Conservation (phyloP, 83 land plant genomes). For the Diphasiastrum complanatum region DNA sequence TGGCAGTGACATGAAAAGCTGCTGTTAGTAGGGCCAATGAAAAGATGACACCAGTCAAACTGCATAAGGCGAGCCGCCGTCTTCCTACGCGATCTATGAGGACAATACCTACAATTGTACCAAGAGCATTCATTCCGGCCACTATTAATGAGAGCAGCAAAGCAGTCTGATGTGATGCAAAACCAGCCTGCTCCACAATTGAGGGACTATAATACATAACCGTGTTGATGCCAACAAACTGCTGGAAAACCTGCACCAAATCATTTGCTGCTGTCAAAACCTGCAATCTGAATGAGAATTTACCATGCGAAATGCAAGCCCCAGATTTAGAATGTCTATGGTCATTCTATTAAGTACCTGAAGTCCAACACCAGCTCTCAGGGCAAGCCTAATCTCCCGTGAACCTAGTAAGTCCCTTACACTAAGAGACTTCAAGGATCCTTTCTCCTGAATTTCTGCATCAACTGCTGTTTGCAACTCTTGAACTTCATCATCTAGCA, state of each 20-base stretch:
- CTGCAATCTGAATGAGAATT: no score
- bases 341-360: conserved; percentile 12
- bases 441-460: conserved; percentile 35
- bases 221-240: conserved; percentile 63
- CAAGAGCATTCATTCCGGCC: conserved; percentile 52
- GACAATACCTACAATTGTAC: conserved; percentile 44
- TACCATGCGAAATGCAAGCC: no score
- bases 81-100: conserved; percentile 51
- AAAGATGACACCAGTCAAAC: neutral
- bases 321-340: no score
- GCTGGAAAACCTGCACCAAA: conserved; percentile 49
- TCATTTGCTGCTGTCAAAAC: conserved; percentile 33
- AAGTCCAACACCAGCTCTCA: conserved; percentile 8
- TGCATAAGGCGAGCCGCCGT: neutral
- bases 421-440: neutral
- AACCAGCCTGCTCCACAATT: conserved; percentile 61
- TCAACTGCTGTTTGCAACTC: conserved; percentile 43
- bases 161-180: conserved; percentile 53
- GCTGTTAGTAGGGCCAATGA: neutral
- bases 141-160: conserved; percentile 52
- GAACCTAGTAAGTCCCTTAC: neutral
- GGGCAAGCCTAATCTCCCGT: conserved; percentile 8
- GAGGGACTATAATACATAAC: conserved; percentile 70
- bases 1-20: neutral
- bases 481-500: conserved; percentile 39